Conservation (phyloP, 352 stramenopile species). For the Phytophthora melonis region DNA sequence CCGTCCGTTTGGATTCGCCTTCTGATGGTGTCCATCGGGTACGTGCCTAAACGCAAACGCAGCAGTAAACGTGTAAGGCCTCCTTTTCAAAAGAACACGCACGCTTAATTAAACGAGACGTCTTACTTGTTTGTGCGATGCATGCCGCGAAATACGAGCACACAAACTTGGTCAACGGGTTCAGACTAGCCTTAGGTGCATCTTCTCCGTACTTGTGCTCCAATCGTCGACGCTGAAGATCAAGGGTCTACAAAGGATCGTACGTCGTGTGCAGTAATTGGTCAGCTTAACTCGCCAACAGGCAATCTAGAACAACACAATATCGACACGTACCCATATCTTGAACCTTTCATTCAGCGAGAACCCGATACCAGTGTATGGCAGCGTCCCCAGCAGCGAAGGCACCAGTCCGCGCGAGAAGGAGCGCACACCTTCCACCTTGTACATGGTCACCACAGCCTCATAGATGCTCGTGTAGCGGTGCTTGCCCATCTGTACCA, state of each 20-base stretch:
- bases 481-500: conserved; percentile 87
- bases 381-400: conserved; percentile 85
- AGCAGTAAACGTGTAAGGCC: conserved; percentile 3
- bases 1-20: conserved; percentile 87
- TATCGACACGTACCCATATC: conserved; percentile 52
- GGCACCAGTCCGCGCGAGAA: conserved; percentile 79
- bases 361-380: conserved; percentile 89
- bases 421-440: conserved; percentile 67
- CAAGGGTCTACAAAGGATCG: conserved; percentile 43
- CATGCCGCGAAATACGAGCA: conserved; percentile 88
- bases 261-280: no score
- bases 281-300: no score
- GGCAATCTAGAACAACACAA: no score
- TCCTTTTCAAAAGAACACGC: background rate
- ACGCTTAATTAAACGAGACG: background rate
- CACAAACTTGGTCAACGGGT: conserved; percentile 84
- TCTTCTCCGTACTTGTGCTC: conserved; percentile 39
- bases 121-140: conserved; percentile 84
- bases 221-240: conserved; percentile 51
- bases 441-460: conserved; percentile 81
- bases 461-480: conserved; percentile 80
- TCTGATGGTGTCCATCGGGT: conserved; percentile 88
- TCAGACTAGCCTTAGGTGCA: conserved; percentile 45
- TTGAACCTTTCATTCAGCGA: conserved; percentile 89
- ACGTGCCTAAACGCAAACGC: conserved; percentile 59